A percentile compares a stretch with the other conserved stretches of the same genome.
Evolutionary conservation across 2,329 filamentous ascomycete genomes (phyloP).

Genomic region (Alternaria viburni): DNA sequence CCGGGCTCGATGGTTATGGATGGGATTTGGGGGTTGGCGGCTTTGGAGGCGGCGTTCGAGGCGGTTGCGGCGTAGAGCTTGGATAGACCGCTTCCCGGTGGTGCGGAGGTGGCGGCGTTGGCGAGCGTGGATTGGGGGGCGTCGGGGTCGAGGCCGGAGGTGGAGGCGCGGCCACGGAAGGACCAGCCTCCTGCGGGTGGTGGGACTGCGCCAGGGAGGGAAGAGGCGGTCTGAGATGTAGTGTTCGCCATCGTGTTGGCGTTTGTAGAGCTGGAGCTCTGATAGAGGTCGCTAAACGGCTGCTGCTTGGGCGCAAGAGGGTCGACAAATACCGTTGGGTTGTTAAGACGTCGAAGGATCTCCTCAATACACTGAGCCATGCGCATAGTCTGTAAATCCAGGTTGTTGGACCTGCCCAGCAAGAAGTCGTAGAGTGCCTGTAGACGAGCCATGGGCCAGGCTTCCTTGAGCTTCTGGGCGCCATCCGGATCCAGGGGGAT

Average conservation of each 20-base stretch:
- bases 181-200: neutral
- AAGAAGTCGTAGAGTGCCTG: neutral
- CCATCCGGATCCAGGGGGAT: constrained; percentile 10
- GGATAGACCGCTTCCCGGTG: neutral
- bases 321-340: constrained; percentile 5
- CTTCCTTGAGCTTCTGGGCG: neutral
- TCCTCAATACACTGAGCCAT: constrained; percentile 4
- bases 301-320: neutral
- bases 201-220: neutral
- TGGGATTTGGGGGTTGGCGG: neutral
- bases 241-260: neutral
- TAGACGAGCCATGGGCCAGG: constrained; percentile 5
- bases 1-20: neutral
- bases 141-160: neutral
- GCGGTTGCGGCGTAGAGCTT: neutral
- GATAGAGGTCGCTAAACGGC: neutral
- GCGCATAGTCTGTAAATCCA: neutral
- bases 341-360: neutral
- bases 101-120: neutral
- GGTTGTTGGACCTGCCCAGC: neutral
- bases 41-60: neutral
- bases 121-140: neutral
- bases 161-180: neutral
- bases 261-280: neutral
- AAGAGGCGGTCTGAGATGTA: neutral